These are phyloP conservation scores for Pneumocystis wakefieldiae DNA, from an alignment of 1,139 yeast genomes.

Conservation along the genomic window DNA sequence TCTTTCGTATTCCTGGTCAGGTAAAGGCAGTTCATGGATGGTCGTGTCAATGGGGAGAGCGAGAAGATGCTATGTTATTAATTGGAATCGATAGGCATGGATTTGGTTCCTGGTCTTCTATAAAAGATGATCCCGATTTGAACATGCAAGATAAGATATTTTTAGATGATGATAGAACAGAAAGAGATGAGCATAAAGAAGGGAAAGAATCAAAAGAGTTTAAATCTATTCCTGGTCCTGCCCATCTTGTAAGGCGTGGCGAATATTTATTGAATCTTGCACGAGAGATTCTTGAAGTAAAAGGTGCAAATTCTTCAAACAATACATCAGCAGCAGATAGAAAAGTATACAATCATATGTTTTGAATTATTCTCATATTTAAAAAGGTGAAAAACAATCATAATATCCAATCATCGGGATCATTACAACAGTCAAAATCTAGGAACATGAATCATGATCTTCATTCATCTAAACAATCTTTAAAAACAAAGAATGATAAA, in stretches of 20 bases:
- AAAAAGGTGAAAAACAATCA: constrained; percentile 3
- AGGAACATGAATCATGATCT: background rate
- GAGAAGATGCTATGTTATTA: constrained; percentile 74
- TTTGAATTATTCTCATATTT: constrained; percentile 9
- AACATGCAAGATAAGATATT: constrained; percentile 75
- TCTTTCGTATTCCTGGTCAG: constrained; percentile 41
- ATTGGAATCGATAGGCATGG: constrained; percentile 88
- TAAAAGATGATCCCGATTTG: constrained; percentile 85
- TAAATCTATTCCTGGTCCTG: constrained; percentile 67
- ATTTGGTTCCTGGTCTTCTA: constrained; percentile 87
- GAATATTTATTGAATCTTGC: constrained; percentile 42
- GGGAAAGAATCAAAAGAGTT: constrained; percentile 22
- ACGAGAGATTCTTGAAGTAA: constrained; percentile 33
- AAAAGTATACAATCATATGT: constrained; percentile 7
- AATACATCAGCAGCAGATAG: constrained; percentile 14
- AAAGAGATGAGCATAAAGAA: constrained; percentile 16
- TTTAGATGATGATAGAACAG: constrained; percentile 35
- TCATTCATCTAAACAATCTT: constrained; percentile 9
- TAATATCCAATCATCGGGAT: background rate
- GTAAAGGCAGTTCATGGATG: constrained; percentile 83
- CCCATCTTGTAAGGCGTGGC: constrained; percentile 84
- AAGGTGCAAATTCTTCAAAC: constrained; percentile 38
- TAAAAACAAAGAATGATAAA: background rate
- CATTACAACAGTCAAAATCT: background rate
- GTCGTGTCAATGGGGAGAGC: constrained; percentile 73